Base-by-base conservation (phyloP, 805 yeast species). In the Kazachstania kunashirensis region DNA sequence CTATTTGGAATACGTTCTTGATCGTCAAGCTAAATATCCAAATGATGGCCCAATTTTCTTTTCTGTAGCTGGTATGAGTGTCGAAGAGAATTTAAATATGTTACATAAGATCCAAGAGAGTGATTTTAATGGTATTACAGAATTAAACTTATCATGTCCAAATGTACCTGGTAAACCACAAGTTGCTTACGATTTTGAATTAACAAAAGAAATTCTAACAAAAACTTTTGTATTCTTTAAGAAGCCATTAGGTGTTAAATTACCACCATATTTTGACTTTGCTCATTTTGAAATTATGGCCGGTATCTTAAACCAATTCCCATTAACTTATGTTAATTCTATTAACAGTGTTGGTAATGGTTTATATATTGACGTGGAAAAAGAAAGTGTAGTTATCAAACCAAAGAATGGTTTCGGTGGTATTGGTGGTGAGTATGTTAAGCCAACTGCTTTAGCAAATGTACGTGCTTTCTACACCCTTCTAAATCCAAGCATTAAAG, bases 121-220 rank as follows among this genome's bases (percentile, higher is more conserved):
- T 35, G 50, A 42, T 3, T 55, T 48, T 28, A 34, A 43, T 24
- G 60, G 59, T 24, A 36, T 51, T 20, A 51, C 57, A 2, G 60
- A 55, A 37, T 37, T 55, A 17, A 53, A 55, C 36, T 29, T 53
- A 24, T 55, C 60, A 3, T 55, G 58, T 39, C 60, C 60, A n/a
- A 55, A 55, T 30, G 57, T 55, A n/a, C 57, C 58, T 14, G 60
- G 60, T 27, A 52, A 55, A 35, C 60, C 58, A 32, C 59, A 55
- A 38, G 52, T 55, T 23, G 60, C 57, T 5, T 55, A 55, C 32
- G 58, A 55, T 38, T 55, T 51, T 36, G 57, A 52, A 14, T 34
- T 50, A 19, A 49, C 58, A 4, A 34, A 45, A 23, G 48, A 47
- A 38, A 50, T 50, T 23, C 31, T 55, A 32, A 41, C 45, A 1